These are phyloP conservation scores for Pythium folliculosum DNA, from an alignment of 352 stramenopile species.

Conservation along the genomic window DNA sequence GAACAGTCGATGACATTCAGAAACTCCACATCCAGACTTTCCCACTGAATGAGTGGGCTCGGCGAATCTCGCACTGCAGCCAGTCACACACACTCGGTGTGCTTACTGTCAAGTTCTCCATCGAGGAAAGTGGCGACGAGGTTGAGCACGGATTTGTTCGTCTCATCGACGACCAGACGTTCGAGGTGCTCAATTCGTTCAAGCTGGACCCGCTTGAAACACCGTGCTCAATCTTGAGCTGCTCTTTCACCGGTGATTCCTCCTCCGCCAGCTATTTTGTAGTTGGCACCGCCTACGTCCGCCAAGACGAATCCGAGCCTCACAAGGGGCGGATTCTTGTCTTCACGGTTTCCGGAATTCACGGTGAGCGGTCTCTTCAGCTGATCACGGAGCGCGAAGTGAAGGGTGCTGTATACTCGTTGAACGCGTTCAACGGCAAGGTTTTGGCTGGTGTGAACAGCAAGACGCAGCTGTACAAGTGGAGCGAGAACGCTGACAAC, in stretches of 20 bases:
- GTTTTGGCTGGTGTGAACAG: conserved; percentile 94
- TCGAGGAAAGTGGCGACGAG: conserved; percentile 83
- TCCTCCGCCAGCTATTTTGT: conserved; percentile 80
- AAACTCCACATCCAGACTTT: conserved; percentile 98
- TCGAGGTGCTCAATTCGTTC: conserved; percentile 91
- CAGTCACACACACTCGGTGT: conserved; percentile 84
- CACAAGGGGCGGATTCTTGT: conserved; percentile 95
- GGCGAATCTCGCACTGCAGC: conserved; percentile 88
- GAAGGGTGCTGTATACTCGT: conserved; percentile 94
- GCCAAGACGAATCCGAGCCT: conserved; percentile 95
- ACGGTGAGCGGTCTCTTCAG: conserved; percentile 84
- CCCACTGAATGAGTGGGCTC: conserved; percentile 92
- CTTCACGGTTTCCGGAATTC: conserved; percentile 83
- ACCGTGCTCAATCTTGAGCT: conserved; percentile 82
- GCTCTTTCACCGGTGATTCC: conserved; percentile 76
- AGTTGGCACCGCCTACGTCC: conserved; percentile 91
- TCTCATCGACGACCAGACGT: conserved; percentile 97
- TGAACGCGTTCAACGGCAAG: conserved; percentile 95
- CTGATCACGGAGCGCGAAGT: conserved; percentile 93
- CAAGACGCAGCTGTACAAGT: conserved; percentile 94
- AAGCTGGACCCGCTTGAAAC: conserved; percentile 89
- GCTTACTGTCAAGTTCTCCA: conserved; percentile 76
- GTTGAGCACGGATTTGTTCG: conserved; percentile 91
- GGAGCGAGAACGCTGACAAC: conserved; percentile 87
- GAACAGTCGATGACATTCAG: conserved; percentile 98